These are phyloP conservation scores for Amniculicola lignicola DNA, from an alignment of 495 filamentous ascomycete genomes.

Conservation along the genomic window DNA sequence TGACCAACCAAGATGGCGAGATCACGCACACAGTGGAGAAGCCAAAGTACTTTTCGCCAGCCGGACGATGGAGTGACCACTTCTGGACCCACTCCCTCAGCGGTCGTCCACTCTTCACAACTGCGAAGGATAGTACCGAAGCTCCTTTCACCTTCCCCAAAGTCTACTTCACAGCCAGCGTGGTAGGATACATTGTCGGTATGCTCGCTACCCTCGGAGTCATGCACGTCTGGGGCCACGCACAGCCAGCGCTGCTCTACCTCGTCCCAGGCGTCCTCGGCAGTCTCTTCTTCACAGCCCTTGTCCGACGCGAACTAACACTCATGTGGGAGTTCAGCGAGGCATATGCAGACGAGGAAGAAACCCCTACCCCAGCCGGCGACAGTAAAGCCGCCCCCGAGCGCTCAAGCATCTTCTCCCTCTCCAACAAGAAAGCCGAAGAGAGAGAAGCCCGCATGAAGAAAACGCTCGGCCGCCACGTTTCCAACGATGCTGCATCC, in stretches of 20 bases:
- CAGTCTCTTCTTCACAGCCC: conserved; percentile 75
- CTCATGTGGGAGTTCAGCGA: conserved; percentile 83
- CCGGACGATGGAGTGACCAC: conserved; percentile 75
- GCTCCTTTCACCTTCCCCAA: conserved; percentile 62
- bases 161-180: conserved; percentile 76
- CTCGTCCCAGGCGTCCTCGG: conserved; percentile 82
- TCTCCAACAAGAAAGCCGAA: conserved; percentile 24
- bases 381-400: conserved; percentile 3
- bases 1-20: background rate
- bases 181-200: conserved; percentile 74
- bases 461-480: conserved; percentile 15
- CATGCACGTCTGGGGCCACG: conserved; percentile 73
- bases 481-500: conserved; percentile 16
- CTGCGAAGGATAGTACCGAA: conserved; percentile 10
- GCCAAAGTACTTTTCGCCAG: conserved; percentile 57
- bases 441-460: conserved; percentile 24
- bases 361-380: background rate
- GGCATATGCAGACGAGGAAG: conserved; percentile 45
- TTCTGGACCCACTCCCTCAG: conserved; percentile 64
- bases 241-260: conserved; percentile 89
- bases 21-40: conserved; percentile 38
- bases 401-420: conserved; percentile 31
- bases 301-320: conserved; percentile 62
- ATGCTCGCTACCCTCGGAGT: conserved; percentile 75
- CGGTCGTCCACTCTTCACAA: conserved; percentile 30